A percentile compares a stretch with the other conserved stretches of the same genome.
These are phyloP conservation scores for Lachnellula hyalina DNA, from an alignment of 2,329 filamentous ascomycete genomes.

Conservation along the genomic window DNA sequence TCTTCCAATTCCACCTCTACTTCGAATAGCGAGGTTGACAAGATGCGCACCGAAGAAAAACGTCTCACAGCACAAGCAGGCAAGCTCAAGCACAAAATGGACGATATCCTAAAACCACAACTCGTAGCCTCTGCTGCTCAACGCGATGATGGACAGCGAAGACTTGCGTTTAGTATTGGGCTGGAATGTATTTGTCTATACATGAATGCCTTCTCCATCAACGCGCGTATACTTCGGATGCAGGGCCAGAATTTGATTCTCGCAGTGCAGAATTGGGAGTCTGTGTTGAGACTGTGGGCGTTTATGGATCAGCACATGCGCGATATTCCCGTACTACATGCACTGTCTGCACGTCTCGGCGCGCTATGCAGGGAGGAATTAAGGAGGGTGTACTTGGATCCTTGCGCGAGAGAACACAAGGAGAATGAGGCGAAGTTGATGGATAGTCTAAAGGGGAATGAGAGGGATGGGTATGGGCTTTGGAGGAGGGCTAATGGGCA, in stretches of 20 bases:
- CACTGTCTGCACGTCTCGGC: slow-evolving; percentile 12
- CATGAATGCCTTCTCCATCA: slow-evolving; percentile 25
- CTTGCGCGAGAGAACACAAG: neutral
- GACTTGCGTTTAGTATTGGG: slow-evolving; percentile 23
- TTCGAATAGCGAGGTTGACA: slow-evolving; percentile 9
- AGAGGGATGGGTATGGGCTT: slow-evolving; percentile 28
- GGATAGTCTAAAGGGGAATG: slow-evolving; percentile 22
- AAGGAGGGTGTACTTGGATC: slow-evolving; percentile 7
- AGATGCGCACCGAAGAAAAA: slow-evolving; percentile 10
- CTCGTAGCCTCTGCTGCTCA: neutral
- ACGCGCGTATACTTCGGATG: slow-evolving; percentile 7
- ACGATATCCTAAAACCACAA: slow-evolving; percentile 26
- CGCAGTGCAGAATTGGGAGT: slow-evolving; percentile 36
- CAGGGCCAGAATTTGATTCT: slow-evolving; percentile 25
- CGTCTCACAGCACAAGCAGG: slow-evolving; percentile 17
- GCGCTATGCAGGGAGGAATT: slow-evolving; percentile 17
- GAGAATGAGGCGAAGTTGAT: slow-evolving; percentile 23
- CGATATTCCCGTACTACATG: slow-evolving; percentile 20
- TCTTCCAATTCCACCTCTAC: neutral
- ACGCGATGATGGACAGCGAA: slow-evolving; percentile 17
- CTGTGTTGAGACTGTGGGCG: slow-evolving; percentile 41
- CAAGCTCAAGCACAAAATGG: slow-evolving; percentile 30
- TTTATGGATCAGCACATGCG: slow-evolving; percentile 37
- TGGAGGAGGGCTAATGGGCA: slow-evolving; percentile 14
- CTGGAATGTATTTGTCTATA: slow-evolving; percentile 28